These are phyloP conservation scores for Mucor racemosus DNA, from an alignment of 371 early-diverging fungal species.

Conservation along the genomic window DNA sequence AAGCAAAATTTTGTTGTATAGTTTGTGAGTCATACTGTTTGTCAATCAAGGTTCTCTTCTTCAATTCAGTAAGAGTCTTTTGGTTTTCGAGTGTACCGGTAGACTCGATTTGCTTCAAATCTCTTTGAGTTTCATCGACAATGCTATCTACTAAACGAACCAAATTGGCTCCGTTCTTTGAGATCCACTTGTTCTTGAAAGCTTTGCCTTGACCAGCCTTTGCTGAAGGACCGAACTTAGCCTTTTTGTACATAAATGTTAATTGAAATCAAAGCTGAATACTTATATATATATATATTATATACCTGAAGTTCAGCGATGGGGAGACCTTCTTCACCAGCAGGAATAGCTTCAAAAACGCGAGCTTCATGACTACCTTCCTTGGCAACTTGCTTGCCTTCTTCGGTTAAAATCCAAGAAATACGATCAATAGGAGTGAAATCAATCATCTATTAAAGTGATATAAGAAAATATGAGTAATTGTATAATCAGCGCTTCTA, in stretches of 20 bases:
- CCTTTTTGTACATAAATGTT: conserved; percentile 17
- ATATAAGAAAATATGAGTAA: too few species aligned
- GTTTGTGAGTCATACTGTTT: conserved; percentile 59
- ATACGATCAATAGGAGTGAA: conserved; percentile 85
- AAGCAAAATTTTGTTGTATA: background rate
- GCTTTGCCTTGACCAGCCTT: conserved; percentile 95
- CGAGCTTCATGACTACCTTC: conserved; percentile 94
- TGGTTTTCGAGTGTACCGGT: conserved; percentile 69
- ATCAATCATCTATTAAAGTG: conserved; percentile 88
- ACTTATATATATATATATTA: background rate
- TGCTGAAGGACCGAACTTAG: conserved; percentile 73
- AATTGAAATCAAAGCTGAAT: background rate
- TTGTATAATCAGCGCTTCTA: too few species aligned
- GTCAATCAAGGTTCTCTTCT: conserved; percentile 87
- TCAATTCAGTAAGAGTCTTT: conserved; percentile 80
- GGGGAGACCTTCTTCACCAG: conserved; percentile 79
- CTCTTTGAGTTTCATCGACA: conserved; percentile 83
- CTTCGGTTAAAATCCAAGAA: conserved; percentile 81
- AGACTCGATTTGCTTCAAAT: conserved; percentile 70
- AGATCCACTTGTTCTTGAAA: conserved; percentile 97
- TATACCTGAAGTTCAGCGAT: conserved; percentile 80
- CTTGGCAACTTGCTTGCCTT: conserved; percentile 85
- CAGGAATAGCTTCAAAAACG: conserved; percentile 90
- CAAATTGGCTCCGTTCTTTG: conserved; percentile 76
- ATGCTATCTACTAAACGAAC: conserved; percentile 78